Percentiles rank a stretch among this genome's conserved stretches.
Evolutionary conservation across 495 filamentous ascomycete species (phyloP).

Genomic region (Penicillium malachiteum): DNA sequence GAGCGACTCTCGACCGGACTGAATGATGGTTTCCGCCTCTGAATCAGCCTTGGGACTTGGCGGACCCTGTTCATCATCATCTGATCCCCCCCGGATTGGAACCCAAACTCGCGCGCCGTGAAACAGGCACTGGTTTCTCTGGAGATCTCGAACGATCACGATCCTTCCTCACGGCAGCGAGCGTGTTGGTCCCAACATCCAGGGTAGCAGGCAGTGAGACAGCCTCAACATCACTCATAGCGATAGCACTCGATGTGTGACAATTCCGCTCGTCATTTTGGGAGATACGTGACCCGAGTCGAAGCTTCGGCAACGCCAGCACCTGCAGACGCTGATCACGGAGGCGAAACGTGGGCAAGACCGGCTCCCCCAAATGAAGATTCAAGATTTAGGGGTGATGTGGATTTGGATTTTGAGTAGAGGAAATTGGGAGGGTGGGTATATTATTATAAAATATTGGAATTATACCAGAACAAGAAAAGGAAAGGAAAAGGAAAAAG

Average conservation of each 20-base stretch:
- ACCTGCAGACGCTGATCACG: constrained; percentile 38
- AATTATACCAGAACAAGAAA: constrained; percentile 6
- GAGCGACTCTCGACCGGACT: constrained; percentile 68
- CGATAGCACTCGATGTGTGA: constrained; percentile 46
- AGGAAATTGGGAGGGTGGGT: constrained; percentile 1
- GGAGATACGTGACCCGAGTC: constrained; percentile 41
- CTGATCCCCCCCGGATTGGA: constrained; percentile 25
- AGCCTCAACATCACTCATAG: constrained; percentile 53
- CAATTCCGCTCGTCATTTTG: constrained; percentile 51
- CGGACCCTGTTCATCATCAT: constrained; percentile 33
- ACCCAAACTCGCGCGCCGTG: constrained; percentile 22
- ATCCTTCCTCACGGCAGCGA: constrained; percentile 37
- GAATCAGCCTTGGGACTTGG: constrained; percentile 58
- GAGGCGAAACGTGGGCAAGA: constrained; percentile 17
- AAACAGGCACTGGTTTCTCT: constrained; percentile 17
- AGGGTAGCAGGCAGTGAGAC: constrained; percentile 45
- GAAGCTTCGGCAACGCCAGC: constrained; percentile 41
- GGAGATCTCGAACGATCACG: constrained; percentile 17
- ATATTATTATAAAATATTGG: constrained; percentile 3
- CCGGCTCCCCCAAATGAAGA: neutral
- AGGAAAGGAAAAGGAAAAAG: constrained; percentile 11
- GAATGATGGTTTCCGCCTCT: constrained; percentile 78
- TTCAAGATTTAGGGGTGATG: constrained; percentile 1
- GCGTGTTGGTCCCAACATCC: constrained; percentile 39
- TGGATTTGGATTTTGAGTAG: neutral